Conservation (phyloP, 2,329 filamentous ascomycete species). For the Pseudogymnoascus sp. region DNA sequence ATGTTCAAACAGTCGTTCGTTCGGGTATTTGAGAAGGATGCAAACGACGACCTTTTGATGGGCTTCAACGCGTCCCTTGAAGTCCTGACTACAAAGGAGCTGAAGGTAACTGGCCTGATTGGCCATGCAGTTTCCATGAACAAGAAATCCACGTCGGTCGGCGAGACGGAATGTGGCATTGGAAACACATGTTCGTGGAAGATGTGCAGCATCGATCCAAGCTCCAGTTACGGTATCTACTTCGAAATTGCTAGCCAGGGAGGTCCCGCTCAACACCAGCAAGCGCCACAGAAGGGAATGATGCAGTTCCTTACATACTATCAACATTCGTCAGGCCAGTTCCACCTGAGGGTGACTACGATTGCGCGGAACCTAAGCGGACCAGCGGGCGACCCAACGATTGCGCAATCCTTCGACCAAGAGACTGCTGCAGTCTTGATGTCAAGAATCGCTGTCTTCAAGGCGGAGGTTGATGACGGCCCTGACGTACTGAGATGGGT, state of each 20-base stretch:
- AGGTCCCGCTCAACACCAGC: conserved; percentile 75
- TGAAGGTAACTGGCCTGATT: conserved; percentile 96
- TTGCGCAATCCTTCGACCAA: conserved; percentile 96
- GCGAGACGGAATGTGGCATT: conserved; percentile 96
- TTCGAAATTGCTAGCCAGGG: conserved; percentile 96
- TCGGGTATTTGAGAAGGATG: conserved; percentile 94
- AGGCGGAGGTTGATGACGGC: conserved; percentile 95
- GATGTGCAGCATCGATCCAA: conserved; percentile 96
- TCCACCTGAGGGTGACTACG: conserved; percentile 91
- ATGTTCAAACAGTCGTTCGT: conserved; percentile 99
- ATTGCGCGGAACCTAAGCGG: conserved; percentile 86
- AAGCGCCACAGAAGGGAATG: conserved; percentile 84
- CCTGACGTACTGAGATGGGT: conserved; percentile 98
- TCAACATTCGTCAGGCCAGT: conserved; percentile 93
- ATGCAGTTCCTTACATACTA: conserved; percentile 99
- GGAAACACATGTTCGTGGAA: conserved; percentile 99
- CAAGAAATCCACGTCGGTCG: conserved; percentile 95
- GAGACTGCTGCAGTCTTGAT: conserved; percentile 96
- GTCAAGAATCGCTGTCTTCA: conserved; percentile 98
- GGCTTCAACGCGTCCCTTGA: conserved; percentile 96
- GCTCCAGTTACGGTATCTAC: conserved; percentile 89
- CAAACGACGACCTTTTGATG: conserved; percentile 90
- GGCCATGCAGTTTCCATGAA: conserved; percentile 94
- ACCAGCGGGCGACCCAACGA: conserved; percentile 85
- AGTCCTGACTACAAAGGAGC: conserved; percentile 92